Evolutionary conservation across 1,284 basidiomycete genomes (phyloP).

Genomic region (Macrocystidia cucumis): DNA sequence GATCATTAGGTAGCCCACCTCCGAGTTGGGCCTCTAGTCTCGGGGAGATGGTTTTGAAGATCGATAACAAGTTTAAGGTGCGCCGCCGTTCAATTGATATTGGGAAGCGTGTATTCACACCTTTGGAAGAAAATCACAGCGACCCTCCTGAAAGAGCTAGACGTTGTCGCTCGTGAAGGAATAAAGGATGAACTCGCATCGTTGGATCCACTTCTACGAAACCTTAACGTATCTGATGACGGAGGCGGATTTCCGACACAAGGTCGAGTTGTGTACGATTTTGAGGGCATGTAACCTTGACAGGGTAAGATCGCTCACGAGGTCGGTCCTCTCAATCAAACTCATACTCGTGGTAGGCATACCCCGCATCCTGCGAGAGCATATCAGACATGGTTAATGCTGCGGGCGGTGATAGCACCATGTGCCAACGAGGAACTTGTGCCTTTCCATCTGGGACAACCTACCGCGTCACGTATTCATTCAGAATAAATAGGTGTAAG

Average conservation of each 20-base stretch:
- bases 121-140: constrained; percentile 67
- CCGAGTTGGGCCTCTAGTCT: constrained; percentile 49
- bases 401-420: too few relatives aligned
- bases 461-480: too few relatives aligned
- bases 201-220: constrained; percentile 68
- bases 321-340: too few relatives aligned
- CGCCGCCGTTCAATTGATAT: constrained; percentile 14
- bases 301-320: neutral
- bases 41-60: constrained; percentile 72
- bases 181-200: constrained; percentile 79
- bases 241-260: constrained; percentile 7
- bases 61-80: constrained; percentile 79
- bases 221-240: constrained; percentile 37
- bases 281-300: constrained; percentile 31
- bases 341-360: too few relatives aligned
- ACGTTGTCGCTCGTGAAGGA: constrained; percentile 66
- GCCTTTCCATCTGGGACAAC: too few relatives aligned
- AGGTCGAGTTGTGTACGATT: constrained; percentile 32
- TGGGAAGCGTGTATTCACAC: neutral
- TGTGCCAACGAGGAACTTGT: too few relatives aligned
- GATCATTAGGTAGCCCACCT: constrained; percentile 39
- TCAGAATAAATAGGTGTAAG: too few relatives aligned
- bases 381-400: too few relatives aligned
- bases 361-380: too few relatives aligned
- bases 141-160: constrained; percentile 72